Evolutionary conservation across 1,139 yeast species (phyloP).

Genomic region (Suhomyces terraborum): DNA sequence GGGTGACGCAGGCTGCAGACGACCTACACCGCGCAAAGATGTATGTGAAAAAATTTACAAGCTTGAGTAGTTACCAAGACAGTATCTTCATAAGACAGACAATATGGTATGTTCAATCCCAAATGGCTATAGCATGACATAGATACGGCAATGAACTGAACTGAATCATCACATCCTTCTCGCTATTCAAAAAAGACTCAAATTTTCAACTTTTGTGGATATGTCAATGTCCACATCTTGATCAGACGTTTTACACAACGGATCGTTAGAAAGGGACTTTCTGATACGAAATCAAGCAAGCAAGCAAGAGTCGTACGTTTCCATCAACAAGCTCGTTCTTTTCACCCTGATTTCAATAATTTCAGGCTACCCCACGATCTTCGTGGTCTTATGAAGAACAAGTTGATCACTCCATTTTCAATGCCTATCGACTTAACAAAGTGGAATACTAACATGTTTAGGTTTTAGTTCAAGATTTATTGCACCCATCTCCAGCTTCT

Average conservation of each 20-base stretch:
- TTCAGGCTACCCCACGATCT: too few relatives aligned
- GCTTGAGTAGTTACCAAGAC: constrained; percentile 12
- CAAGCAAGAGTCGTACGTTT: too few relatives aligned
- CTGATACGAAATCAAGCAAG: too few relatives aligned
- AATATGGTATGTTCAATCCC: constrained; percentile 13
- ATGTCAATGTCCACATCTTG: too few relatives aligned
- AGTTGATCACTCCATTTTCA: neutral
- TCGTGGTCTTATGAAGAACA: neutral
- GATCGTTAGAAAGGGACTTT: too few relatives aligned
- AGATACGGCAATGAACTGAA: neutral
- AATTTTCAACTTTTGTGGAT: neutral
- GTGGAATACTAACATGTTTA: constrained; percentile 21
- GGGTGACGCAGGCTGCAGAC: constrained; percentile 1
- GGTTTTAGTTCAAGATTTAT: constrained; percentile 44
- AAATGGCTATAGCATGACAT: neutral
- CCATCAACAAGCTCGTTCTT: too few relatives aligned
- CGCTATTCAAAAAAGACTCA: neutral
- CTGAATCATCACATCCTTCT: neutral
- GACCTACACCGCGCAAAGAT: constrained; percentile 8
- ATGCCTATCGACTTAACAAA: neutral
- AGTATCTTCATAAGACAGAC: constrained; percentile 14
- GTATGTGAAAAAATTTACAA: constrained; percentile 13
- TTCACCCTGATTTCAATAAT: too few relatives aligned
- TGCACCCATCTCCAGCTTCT: constrained; percentile 95
- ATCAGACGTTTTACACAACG: too few relatives aligned